Evolutionary conservation across 805 yeast species (phyloP).

Genomic region (Candida oleophila): DNA sequence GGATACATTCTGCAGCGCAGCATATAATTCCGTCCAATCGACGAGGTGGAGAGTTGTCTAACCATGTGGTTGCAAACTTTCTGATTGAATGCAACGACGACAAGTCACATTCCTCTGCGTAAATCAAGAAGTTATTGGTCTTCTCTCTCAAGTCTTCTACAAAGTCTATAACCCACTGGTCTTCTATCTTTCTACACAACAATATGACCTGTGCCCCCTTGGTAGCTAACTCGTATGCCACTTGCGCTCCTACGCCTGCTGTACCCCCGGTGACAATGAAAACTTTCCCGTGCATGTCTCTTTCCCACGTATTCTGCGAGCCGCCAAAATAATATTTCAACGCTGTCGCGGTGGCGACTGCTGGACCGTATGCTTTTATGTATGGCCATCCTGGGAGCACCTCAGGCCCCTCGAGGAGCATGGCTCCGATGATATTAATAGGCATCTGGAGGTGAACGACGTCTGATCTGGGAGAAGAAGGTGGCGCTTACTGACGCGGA

Average conservation of each 20-base stretch:
- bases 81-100: constrained; percentile 72
- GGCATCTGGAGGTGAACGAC: too few relatives aligned
- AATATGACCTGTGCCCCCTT: constrained; percentile 86
- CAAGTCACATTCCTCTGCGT: constrained; percentile 89
- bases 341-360: constrained; percentile 42
- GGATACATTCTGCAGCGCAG: constrained; percentile 81
- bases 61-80: constrained; percentile 91
- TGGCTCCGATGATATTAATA: constrained; percentile 70
- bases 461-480: too few relatives aligned
- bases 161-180: constrained; percentile 73
- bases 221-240: constrained; percentile 69
- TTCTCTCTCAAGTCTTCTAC: constrained; percentile 71
- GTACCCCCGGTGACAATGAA: constrained; percentile 90
- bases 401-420: constrained; percentile 69
- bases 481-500: too few relatives aligned
- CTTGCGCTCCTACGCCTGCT: constrained; percentile 80
- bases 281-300: constrained; percentile 89
- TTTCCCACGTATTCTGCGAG: constrained; percentile 81
- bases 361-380: constrained; percentile 59
- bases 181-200: constrained; percentile 64
- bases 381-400: constrained; percentile 72
- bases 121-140: constrained; percentile 72
- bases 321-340: constrained; percentile 80
- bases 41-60: constrained; percentile 87
- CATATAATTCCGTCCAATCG: constrained; percentile 87